Base-by-base conservation (phyloP, 2,329 filamentous ascomycete species). In the Monosporascus sp. region DNA sequence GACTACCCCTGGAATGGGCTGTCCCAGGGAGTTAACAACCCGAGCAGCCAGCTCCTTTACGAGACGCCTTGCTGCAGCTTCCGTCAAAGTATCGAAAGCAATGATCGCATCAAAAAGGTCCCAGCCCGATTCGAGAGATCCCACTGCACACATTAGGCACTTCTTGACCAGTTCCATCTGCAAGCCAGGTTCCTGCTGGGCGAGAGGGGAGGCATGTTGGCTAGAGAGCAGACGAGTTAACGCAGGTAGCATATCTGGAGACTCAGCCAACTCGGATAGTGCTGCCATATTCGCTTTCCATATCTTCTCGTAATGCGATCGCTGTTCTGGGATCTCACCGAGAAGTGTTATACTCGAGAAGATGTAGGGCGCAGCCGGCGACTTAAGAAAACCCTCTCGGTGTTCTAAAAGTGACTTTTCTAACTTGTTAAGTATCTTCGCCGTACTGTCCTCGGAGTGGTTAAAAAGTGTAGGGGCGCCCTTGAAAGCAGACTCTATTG, bases 281-380 rank as follows among this genome's bases (percentile, higher is more conserved):
- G 68, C 66, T 5, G 70, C 63, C 0, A 76, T 63, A 62, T 80
- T 76, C 0, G 66, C 60, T 24, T 65, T 68, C 79, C 80, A 83
- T 1, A 77, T 67, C 1, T 58, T 56, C 9, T 67, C 63, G 49
- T 77, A 79, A 0, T 66, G 62, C 0, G 61, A 59, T 0, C 65
- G 65, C 52, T 67, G 73, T 51, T 61, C 71, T 39, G 69, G 68
- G 17, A 74, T 71, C 31, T 72, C 65, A 1, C 79, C 77, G 41
- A 85, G 72, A 1, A 79, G 68, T 47, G 84, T 79, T 0, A 96
- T 72, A 11, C 84, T 82, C 0, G 84, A 80, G 7, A 91, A 73
- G 0, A 96, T 68, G 49, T 85, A 79, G 2, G 79, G 69, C 0
- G 83, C 81, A 1, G 90, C 92, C 0, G 88, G 82, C 0, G 89